These are phyloP conservation scores for Iberis pinnata DNA, from an alignment of 345 rosid genomes.

Conservation along the genomic window DNA sequence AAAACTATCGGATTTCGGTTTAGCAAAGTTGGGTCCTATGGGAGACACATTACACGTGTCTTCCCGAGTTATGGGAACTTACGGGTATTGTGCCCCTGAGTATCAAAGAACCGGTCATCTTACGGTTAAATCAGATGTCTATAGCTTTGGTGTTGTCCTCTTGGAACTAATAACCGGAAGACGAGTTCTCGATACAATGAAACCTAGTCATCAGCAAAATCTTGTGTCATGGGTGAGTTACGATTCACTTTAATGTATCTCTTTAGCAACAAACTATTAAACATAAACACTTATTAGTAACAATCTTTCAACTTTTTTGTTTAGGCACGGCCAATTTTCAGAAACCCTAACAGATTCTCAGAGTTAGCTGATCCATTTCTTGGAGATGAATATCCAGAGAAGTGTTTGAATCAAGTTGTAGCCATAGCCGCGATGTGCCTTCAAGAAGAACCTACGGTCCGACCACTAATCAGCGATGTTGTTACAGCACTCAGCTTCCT, in stretches of 20 bases:
- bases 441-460: slow-evolving; percentile 49
- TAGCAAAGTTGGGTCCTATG: slow-evolving; percentile 70
- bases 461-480: slow-evolving; percentile 69
- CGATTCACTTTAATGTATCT: too few species aligned
- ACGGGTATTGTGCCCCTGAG: slow-evolving; percentile 90
- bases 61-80: slow-evolving; percentile 90
- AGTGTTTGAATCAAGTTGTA: slow-evolving; percentile 57
- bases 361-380: slow-evolving; percentile 64
- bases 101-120: slow-evolving; percentile 77
- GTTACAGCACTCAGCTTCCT: slow-evolving; percentile 64
- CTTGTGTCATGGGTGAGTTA: slow-evolving; percentile 69
- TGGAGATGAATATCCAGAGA: slow-evolving; percentile 36
- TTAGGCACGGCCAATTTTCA: slow-evolving; percentile 73
- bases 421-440: slow-evolving; percentile 85
- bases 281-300: neutral
- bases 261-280: too few species aligned
- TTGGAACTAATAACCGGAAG: slow-evolving; percentile 79
- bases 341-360: slow-evolving; percentile 31
- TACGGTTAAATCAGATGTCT: slow-evolving; percentile 75
- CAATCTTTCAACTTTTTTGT: neutral
- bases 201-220: slow-evolving; percentile 53
- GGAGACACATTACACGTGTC: slow-evolving; percentile 70
- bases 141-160: slow-evolving; percentile 82
- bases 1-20: slow-evolving; percentile 76
- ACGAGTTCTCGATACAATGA: slow-evolving; percentile 61